Percentiles rank a stretch among this genome's conserved stretches.
Evolutionary conservation across 1,139 yeast species (phyloP).

Genomic region (Saccharomyces pastorianus): DNA sequence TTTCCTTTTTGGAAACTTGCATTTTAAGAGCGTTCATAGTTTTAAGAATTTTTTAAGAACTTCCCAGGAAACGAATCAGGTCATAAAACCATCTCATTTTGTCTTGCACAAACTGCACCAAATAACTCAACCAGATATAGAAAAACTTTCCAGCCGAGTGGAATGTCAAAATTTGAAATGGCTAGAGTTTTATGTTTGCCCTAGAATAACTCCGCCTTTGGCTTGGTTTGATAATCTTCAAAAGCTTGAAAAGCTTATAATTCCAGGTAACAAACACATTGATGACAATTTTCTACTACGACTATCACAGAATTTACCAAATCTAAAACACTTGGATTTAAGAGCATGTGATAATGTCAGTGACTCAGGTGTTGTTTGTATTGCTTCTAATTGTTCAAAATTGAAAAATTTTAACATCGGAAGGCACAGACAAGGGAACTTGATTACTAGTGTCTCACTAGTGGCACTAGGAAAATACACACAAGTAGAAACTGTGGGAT

Average conservation of each 20-base stretch:
- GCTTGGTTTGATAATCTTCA: slow-evolving; percentile 36
- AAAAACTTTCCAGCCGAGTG: slow-evolving; percentile 33
- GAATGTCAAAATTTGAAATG: slow-evolving; percentile 46
- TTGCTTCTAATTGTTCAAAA: slow-evolving; percentile 52
- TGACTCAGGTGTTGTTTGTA: slow-evolving; percentile 62
- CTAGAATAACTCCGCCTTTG: slow-evolving; percentile 52
- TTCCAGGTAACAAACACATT: slow-evolving; percentile 68
- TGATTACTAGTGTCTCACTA: slow-evolving; percentile 65
- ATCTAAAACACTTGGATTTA: slow-evolving; percentile 58
- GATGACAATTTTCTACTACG: slow-evolving; percentile 51
- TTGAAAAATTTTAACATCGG: slow-evolving; percentile 66
- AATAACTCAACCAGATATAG: slow-evolving; percentile 40
- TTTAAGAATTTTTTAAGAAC: slow-evolving; percentile 39
- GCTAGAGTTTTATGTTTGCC: slow-evolving; percentile 82
- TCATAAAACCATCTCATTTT: slow-evolving; percentile 35
- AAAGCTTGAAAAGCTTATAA: slow-evolving; percentile 47
- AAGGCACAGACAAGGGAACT: slow-evolving; percentile 64
- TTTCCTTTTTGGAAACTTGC: slow-evolving; percentile 47
- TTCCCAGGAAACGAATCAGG: slow-evolving; percentile 3
- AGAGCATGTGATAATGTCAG: slow-evolving; percentile 78
- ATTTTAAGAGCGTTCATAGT: slow-evolving; percentile 44
- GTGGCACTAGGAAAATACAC: slow-evolving; percentile 49
- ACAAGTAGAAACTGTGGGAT: slow-evolving; percentile 61
- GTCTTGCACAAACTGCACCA: slow-evolving; percentile 44
- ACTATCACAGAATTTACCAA: slow-evolving; percentile 51